Base-by-base conservation (phyloP, 2,329 filamentous ascomycete genomes). In the Monosporascus sp. region DNA sequence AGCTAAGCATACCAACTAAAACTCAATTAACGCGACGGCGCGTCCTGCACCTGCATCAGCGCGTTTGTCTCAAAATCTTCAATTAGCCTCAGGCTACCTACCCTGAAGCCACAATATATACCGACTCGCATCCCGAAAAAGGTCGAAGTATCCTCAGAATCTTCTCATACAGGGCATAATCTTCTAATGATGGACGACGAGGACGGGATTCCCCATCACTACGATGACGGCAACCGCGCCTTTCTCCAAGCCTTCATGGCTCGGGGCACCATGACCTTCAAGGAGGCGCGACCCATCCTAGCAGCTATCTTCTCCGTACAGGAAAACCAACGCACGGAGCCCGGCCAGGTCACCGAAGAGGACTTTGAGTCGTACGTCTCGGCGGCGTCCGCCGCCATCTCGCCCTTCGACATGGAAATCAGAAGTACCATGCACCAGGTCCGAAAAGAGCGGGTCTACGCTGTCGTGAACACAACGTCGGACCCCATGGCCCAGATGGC, bases 241-340 rank as follows among this genome's bases (percentile, higher is more conserved):
- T 96, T 99, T 66, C 78, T 97, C 1, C 94, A 99, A 72, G 89
- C 89, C 48, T 85, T 99, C 60, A 79, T 97, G 70, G 84, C 89
- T 3, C 85, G 86, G 49, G 88, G 89, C 22, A 84, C 85, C 45
- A 78, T 97, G 69, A 95, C 89, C 1, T 83, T 88, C 58, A 77
- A 84, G 51, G 84, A 95, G 63, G 85, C 86, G 14, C 84, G 84
- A 63, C 81, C 84, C 1, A 75, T 97, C 24, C 77, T 97, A 16
- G 90, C 92, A 3, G 81, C 80, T 35, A 93, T 97, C 52, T 77
- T 87, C 60, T 86, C 82, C 8, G 82, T 80, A 11, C 74, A 81
- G 7, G 66, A 65, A 45, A 57, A 59, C 1, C 62, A 60, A 9
- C 22, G n/a, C 1, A 56, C 56, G 3, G 71, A 78, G 4, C 70